Percentiles rank a stretch among this genome's conserved stretches.
Evolutionary conservation across 495 filamentous ascomycete species (phyloP).

Genomic region (Saxispiralis lemnorum): DNA sequence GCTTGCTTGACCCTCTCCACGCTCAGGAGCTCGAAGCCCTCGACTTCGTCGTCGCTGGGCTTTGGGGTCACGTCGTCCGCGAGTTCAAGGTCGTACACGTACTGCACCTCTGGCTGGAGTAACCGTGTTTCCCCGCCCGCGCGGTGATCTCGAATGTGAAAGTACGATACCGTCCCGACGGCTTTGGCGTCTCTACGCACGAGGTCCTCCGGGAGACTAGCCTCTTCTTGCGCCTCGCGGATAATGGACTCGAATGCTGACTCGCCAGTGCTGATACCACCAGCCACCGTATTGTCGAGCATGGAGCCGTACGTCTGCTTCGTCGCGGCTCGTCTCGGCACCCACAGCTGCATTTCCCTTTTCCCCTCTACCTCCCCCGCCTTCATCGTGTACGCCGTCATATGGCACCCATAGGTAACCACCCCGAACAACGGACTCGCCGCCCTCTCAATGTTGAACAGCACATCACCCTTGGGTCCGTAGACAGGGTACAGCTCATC

Average conservation of each 20-base stretch:
- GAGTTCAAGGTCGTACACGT: conserved; percentile 78
- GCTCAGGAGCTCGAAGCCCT: conserved; percentile 60
- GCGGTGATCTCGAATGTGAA: conserved; percentile 56
- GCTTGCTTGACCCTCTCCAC: conserved; percentile 57
- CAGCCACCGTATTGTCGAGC: conserved; percentile 89
- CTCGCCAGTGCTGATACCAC: conserved; percentile 69
- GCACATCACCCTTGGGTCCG: conserved; percentile 39
- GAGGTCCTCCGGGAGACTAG: conserved; percentile 54
- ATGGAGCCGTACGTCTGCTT: conserved; percentile 78
- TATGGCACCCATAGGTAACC: conserved; percentile 76
- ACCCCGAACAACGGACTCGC: conserved; percentile 71
- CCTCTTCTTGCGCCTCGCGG: conserved; percentile 79
- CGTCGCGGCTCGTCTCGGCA: conserved; percentile 51
- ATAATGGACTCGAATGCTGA: conserved; percentile 59
- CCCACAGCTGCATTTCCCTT: conserved; percentile 60
- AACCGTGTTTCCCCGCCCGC: conserved; percentile 77
- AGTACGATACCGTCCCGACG: conserved; percentile 64
- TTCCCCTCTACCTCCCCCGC: conserved; percentile 18
- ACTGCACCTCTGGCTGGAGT: conserved; percentile 81
- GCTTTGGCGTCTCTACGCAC: conserved; percentile 40
- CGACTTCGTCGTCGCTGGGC: conserved; percentile 76
- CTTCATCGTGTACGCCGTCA: conserved; percentile 51
- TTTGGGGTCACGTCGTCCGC: conserved; percentile 43
- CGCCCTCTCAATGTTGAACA: conserved; percentile 63
- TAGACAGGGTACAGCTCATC: conserved; percentile 77